Base-by-base conservation (phyloP, 2,329 filamentous ascomycete species). In the Samsoniella hepiali region DNA sequence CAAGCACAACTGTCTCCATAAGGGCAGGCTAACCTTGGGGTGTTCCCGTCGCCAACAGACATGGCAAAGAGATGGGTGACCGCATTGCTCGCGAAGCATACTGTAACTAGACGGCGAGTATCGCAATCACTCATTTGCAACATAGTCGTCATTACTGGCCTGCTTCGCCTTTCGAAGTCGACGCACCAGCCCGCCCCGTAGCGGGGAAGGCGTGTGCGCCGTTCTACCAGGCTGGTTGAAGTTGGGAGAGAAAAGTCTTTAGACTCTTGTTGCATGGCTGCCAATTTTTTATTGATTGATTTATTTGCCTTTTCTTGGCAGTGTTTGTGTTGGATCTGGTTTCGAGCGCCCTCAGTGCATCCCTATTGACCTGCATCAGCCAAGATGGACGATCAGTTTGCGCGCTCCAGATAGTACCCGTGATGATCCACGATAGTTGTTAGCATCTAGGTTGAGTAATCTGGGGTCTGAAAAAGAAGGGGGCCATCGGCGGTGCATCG, bases 401-500 rank as follows among this genome's bases (percentile, higher is more conserved):
- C 15, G 29, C 5, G 29, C 29, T 29, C 9, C 47, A 50, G 47
- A 50, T 50, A 10, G 27, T 50, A 13, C 11, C 47, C 47, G 47
- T 32, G 13, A 22, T 31, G 53, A 34, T 44, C 40, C 17, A 8
- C 10, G 29, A 8, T 29, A 38, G 40, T 22, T 22, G 22, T 22
- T 8, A 15, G 17, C 9, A 57, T 57, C 54, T 45, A 9, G 9
- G 29, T 31, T 40, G 8, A 40, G 5, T 27, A 36, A 51, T 59
- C 32, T 59, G 57, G 57, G 44, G 45, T 49, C 56, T 50, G 57
- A 40, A 59, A 59, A n/a, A 8, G 15, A 9, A 32, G 45, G 45
- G 56, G 44, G 44, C 32, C 44, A 58, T 58, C 56, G 56, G 34
- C 36, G 22, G 22, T 42, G 15, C 2, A 51, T 51, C 34, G 36